Base-by-base conservation (phyloP, 345 rosid genomes). In the Aquilaria malaccensis region DNA sequence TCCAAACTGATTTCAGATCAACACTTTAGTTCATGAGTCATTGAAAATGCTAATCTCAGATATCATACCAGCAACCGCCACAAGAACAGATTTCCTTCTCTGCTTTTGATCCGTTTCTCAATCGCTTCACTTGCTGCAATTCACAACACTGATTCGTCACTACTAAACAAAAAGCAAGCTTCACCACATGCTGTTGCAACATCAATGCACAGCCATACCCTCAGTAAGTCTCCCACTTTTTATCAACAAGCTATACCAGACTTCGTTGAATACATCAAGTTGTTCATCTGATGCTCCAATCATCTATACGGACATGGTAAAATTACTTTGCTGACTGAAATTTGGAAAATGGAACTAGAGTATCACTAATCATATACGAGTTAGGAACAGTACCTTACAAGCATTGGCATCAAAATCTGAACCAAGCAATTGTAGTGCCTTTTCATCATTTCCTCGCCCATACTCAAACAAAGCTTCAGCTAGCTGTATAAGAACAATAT, bases 261-360 rank as follows among this genome's bases (percentile, higher is more conserved):
- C 80, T 72, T 93, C 97, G 47, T 81, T 84, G 59, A 89, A 93
- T n/a, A 89, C 97, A 64, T 93, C 98, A 30, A 84, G 79, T 61
- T 87, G 97, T 76, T 89, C 97, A 69, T 84, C 91, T 7, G 98
- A 93, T 67, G 96, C 98, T 51, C 91, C 95, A 2, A 89, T 75
- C 41, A 79, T 77, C 98, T 92, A 64, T 37, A 37, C 7, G 43
- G 7, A 45, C 63, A 67, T 53, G 13, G 52, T 52, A 55, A 13
- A 32, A 22, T 41, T 37, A 45, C 48, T 49, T 51, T 11, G 12
- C 11, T 11, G 11, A 50, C 10, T 45, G 43, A 50, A 11, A 29
- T 30, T 29, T 52, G 11, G 29, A 37, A 47, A 12, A 69, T 62
- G 45, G 48, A 11, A 30, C 14, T 7, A 46, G 55, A 76, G 22